These are phyloP conservation scores for Picochlorum sp. DNA, from an alignment of 139 green algal species.

Conservation along the genomic window DNA sequence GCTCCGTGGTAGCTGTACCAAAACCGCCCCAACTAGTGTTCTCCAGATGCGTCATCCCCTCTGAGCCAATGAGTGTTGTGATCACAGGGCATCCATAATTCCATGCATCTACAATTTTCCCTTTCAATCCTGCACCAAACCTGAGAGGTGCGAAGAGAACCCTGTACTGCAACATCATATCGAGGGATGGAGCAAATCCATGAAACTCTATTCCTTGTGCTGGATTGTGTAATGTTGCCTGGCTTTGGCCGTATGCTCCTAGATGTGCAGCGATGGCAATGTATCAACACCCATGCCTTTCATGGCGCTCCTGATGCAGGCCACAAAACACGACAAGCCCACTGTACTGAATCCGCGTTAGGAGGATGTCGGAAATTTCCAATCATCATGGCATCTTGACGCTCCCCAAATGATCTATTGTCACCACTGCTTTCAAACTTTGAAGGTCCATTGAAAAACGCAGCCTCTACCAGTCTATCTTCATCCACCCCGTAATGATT, in stretches of 20 bases:
- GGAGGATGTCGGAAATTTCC: constrained; percentile 54
- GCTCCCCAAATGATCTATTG: constrained; percentile 3
- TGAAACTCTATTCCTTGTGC: constrained; percentile 27
- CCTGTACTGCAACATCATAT: constrained; percentile 35
- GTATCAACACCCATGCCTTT: neutral
- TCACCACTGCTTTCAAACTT: neutral
- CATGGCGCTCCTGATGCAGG: constrained; percentile 30
- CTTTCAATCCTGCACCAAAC: constrained; percentile 59
- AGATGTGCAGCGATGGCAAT: constrained; percentile 42
- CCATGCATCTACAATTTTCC: constrained; percentile 61
- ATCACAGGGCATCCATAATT: constrained; percentile 40
- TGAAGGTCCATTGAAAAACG: constrained; percentile 27
- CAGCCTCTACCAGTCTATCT: constrained; percentile 39
- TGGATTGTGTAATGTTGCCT: constrained; percentile 25
- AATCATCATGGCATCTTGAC: constrained; percentile 52
- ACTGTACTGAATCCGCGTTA: constrained; percentile 48
- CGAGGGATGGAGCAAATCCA: constrained; percentile 37
- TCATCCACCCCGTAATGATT: constrained; percentile 27
- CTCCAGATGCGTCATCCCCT: constrained; percentile 25
- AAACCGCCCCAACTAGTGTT: constrained; percentile 29
- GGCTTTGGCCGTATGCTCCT: constrained; percentile 33
- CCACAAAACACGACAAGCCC: constrained; percentile 41
- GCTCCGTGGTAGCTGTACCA: neutral
- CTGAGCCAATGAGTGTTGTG: constrained; percentile 46
- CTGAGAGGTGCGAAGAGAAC: constrained; percentile 49